Conservation (phyloP, 768 basidiomycete species). For the Filobasidium floriforme region DNA sequence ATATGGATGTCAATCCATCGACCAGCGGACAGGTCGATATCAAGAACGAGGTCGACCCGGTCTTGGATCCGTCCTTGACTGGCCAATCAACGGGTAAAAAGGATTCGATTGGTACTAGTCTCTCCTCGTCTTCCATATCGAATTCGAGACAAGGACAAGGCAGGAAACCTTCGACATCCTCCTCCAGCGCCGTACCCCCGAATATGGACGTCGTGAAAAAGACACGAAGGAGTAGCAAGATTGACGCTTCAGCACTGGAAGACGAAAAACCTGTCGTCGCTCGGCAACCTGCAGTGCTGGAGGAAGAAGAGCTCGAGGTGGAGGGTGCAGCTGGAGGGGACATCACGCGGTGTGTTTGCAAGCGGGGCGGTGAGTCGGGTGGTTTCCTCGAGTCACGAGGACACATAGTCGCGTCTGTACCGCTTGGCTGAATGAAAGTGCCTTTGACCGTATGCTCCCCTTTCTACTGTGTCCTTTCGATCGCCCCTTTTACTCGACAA, state of each 20-base stretch:
- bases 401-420: too few species aligned
- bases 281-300: slow-evolving; percentile 7
- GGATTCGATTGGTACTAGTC: background rate
- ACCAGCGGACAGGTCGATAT: background rate
- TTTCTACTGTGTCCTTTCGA: slow-evolving; percentile 16
- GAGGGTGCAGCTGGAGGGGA: slow-evolving; percentile 26
- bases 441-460: background rate
- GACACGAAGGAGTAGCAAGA: background rate
- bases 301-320: slow-evolving; percentile 18
- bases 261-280: background rate
- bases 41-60: slow-evolving; percentile 2
- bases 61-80: background rate
- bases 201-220: background rate
- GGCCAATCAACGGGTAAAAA: background rate
- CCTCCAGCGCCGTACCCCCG: background rate
- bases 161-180: slow-evolving; percentile 1
- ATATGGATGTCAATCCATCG: background rate
- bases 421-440: background rate
- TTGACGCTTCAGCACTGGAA: background rate
- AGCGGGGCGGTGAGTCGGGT: slow-evolving; percentile 29
- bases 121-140: too few species aligned
- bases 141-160: background rate
- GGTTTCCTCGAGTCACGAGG: background rate
- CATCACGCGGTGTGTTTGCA: slow-evolving; percentile 38
- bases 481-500: background rate